Conservation (phyloP, 2,329 filamentous ascomycete species). For the Sporothrix globosa region DNA sequence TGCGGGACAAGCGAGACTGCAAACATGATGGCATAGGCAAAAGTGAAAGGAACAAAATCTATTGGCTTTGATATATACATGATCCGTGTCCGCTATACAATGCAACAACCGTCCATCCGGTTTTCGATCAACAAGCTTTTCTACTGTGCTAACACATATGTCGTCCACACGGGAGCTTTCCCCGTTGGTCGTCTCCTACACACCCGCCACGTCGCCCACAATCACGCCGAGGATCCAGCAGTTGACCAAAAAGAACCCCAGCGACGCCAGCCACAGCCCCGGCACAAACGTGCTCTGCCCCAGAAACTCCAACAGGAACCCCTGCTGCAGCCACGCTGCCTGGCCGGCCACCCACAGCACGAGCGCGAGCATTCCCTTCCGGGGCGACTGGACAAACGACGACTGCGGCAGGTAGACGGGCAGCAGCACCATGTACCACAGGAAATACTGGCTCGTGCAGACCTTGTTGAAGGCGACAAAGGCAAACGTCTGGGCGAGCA, state of each 20-base stretch:
- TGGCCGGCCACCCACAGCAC: slow-evolving; percentile 76
- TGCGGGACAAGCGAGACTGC: no score
- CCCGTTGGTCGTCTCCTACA: not conserved
- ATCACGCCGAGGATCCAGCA: slow-evolving; percentile 84
- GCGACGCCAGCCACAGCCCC: slow-evolving; percentile 74
- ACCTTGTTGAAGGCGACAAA: slow-evolving; percentile 99
- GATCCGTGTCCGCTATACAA: not conserved
- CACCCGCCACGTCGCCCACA: slow-evolving; percentile 61
- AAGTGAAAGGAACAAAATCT: not conserved
- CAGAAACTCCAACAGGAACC: slow-evolving; percentile 75
- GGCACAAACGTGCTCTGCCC: slow-evolving; percentile 83
- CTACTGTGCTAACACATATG: not conserved
- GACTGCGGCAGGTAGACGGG: slow-evolving; percentile 87
- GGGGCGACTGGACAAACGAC: slow-evolving; percentile 64
- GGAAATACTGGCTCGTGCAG: slow-evolving; percentile 98
- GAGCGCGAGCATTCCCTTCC: slow-evolving; percentile 66
- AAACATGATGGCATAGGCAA: not conserved
- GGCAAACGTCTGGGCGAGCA: slow-evolving; percentile 94
- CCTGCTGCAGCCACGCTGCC: slow-evolving; percentile 74
- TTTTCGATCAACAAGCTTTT: no score
- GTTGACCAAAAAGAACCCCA: slow-evolving; percentile 83
- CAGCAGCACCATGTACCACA: slow-evolving; percentile 95
- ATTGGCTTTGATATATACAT: not conserved
- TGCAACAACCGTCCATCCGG: not conserved
- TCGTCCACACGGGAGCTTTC: not conserved